A percentile compares a stretch with the other conserved stretches of the same genome.
Evolutionary conservation across 768 basidiomycete species (phyloP).

Genomic region (Russula vinacea): DNA sequence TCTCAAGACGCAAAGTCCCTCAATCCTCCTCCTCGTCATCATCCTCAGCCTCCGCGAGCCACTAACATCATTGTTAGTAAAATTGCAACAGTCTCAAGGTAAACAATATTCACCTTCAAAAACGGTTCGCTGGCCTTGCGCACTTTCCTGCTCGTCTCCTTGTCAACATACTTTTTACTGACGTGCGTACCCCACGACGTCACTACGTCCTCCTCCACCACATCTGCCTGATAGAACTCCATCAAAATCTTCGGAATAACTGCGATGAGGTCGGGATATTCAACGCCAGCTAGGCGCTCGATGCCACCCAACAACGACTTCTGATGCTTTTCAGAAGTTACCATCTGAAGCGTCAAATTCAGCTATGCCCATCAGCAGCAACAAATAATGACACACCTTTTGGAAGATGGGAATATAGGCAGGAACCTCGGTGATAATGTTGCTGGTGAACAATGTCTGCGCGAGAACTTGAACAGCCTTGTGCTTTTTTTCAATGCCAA

Average conservation of each 20-base stretch:
- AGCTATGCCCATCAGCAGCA: background rate
- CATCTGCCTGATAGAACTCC: slow-evolving; percentile 87
- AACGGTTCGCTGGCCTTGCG: slow-evolving; percentile 95
- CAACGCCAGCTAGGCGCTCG: slow-evolving; percentile 78
- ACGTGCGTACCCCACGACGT: slow-evolving; percentile 94
- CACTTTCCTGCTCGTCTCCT: slow-evolving; percentile 92
- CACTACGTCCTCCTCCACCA: slow-evolving; percentile 88
- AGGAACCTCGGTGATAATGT: slow-evolving; percentile 62
- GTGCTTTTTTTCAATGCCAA: slow-evolving; percentile 94
- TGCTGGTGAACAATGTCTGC: slow-evolving; percentile 76
- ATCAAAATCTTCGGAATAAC: slow-evolving; percentile 89
- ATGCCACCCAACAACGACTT: slow-evolving; percentile 92
- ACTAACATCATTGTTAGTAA: slow-evolving; percentile 44
- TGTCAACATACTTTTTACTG: slow-evolving; percentile 94
- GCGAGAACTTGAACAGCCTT: slow-evolving; percentile 80
- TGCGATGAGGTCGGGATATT: slow-evolving; percentile 66
- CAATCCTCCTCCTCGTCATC: slow-evolving; percentile 50
- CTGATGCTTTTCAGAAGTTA: slow-evolving; percentile 91
- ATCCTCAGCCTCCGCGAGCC: slow-evolving; percentile 87
- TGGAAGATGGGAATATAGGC: slow-evolving; percentile 66
- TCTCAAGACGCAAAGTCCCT: background rate
- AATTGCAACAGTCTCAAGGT: background rate
- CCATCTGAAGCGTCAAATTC: slow-evolving; percentile 51
- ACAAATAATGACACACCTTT: slow-evolving; percentile 54
- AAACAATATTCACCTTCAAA: slow-evolving; percentile 60